Conservation (phyloP, 1,139 yeast genomes). For the Yamadazyma blattariae region DNA sequence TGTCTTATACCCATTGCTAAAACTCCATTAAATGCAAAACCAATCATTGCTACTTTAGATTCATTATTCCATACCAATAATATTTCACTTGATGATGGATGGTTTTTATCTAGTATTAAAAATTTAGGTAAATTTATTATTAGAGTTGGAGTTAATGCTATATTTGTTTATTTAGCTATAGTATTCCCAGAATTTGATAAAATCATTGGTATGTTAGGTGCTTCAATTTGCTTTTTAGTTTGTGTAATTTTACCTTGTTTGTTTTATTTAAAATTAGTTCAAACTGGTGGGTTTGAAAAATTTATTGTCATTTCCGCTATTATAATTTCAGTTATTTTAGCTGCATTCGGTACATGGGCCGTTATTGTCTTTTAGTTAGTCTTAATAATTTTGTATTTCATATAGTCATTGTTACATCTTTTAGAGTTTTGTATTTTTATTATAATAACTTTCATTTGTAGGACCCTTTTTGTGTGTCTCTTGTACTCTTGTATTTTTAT, state of each 20-base stretch:
- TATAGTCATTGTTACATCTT: not conserved
- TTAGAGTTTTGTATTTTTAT: not conserved
- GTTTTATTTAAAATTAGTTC: conserved; percentile 43
- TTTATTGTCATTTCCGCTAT: conserved; percentile 21
- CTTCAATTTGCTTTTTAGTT: conserved; percentile 54
- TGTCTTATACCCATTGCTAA: conserved; percentile 85
- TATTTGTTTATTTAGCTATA: conserved; percentile 50
- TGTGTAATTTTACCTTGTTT: conserved; percentile 56
- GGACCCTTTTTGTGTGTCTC: no score
- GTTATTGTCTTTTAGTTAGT: conserved; percentile 23
- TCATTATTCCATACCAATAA: conserved; percentile 24
- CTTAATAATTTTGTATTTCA: no score
- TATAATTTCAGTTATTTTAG: conserved; percentile 24
- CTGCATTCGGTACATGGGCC: conserved; percentile 41
- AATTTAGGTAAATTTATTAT: conserved; percentile 19
- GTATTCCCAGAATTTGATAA: conserved; percentile 59
- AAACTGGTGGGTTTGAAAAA: conserved; percentile 22
- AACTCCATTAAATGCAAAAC: conserved; percentile 84
- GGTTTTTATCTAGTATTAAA: conserved; percentile 13
- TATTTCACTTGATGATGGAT: conserved; percentile 7
- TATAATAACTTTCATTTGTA: no score
- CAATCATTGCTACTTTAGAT: conserved; percentile 68
- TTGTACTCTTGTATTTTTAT: no score
- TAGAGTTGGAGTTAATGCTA: conserved; percentile 47
- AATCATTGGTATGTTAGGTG: conserved; percentile 55